Evolutionary conservation across 768 basidiomycete genomes (phyloP).

Genomic region (Tylopilus plumbeoviolaceoides): DNA sequence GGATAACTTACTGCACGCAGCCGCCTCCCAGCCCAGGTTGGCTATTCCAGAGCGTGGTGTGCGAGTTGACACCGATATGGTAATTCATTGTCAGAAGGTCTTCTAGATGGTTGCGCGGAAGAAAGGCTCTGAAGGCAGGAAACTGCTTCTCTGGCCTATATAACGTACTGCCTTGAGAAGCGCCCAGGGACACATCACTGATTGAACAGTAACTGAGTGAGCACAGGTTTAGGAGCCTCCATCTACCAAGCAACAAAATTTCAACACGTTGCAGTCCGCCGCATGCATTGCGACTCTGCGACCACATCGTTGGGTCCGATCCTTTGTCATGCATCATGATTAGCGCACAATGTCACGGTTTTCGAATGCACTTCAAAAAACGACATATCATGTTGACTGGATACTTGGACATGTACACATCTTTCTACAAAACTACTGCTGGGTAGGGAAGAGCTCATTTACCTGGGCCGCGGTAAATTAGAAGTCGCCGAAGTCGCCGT

Average conservation of each 20-base stretch:
- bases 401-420: slow-evolving; percentile 4
- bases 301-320: too few species aligned
- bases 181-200: not conserved
- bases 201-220: not conserved
- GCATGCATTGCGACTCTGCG: too few species aligned
- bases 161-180: not conserved
- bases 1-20: not conserved
- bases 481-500: not conserved
- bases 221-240: too few species aligned
- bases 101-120: not conserved
- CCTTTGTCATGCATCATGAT: too few species aligned
- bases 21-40: not conserved
- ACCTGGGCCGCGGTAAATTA: slow-evolving; percentile 5
- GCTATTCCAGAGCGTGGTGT: not conserved
- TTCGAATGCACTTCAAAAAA: not conserved
- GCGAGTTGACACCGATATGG: not conserved
- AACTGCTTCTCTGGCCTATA: not conserved
- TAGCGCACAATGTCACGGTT: not conserved
- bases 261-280: too few species aligned
- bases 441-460: not conserved
- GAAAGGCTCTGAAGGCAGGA: not conserved
- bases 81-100: slow-evolving; percentile 11
- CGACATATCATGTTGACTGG: not conserved
- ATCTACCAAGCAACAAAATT: too few species aligned
- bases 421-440: slow-evolving; percentile 16